A percentile compares a stretch with the other conserved stretches of the same genome.
These are phyloP conservation scores for Nemania bipapillata DNA, from an alignment of 2,329 filamentous ascomycete species.

Conservation along the genomic window DNA sequence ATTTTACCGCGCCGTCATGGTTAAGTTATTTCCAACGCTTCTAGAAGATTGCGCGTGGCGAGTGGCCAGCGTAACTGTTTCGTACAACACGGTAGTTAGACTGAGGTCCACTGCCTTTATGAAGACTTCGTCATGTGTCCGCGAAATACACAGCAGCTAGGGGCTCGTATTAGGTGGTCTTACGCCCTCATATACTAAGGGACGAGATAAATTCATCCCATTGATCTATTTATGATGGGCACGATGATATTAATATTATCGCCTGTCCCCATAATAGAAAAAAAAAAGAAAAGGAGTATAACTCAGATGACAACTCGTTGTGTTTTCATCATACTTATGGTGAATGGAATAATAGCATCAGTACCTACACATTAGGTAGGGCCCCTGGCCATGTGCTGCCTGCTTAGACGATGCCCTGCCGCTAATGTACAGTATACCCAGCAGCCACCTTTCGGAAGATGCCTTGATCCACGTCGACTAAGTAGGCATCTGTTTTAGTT, in stretches of 20 bases:
- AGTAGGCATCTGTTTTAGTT: conserved; percentile 9
- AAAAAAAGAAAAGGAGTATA: not conserved
- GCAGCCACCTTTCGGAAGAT: conserved; percentile 27
- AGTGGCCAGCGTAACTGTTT: conserved; percentile 5
- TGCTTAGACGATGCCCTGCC: not conserved
- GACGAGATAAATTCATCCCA: not conserved
- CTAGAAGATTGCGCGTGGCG: conserved; percentile 28
- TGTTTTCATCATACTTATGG: not conserved
- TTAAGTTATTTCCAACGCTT: conserved; percentile 9
- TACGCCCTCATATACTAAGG: not conserved
- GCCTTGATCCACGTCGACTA: conserved; percentile 25
- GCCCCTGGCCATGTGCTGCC: not conserved
- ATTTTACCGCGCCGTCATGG: conserved; percentile 13
- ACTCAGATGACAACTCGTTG: not conserved
- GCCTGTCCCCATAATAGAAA: not conserved
- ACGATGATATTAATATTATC: not conserved
- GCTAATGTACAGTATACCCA: conserved; percentile 13
- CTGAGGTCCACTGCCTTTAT: conserved; percentile 11
- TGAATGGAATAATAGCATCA: not conserved
- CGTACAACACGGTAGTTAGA: not conserved
- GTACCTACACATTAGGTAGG: not conserved
- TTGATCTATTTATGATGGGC: not conserved
- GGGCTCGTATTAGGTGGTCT: not conserved
- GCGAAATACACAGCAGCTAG: not conserved
- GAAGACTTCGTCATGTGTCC: conserved; percentile 25